phyloP scores from a whole-genome alignment of 2,329 filamentous ascomycete genomes.

The Aspergillus candidus region DNA sequence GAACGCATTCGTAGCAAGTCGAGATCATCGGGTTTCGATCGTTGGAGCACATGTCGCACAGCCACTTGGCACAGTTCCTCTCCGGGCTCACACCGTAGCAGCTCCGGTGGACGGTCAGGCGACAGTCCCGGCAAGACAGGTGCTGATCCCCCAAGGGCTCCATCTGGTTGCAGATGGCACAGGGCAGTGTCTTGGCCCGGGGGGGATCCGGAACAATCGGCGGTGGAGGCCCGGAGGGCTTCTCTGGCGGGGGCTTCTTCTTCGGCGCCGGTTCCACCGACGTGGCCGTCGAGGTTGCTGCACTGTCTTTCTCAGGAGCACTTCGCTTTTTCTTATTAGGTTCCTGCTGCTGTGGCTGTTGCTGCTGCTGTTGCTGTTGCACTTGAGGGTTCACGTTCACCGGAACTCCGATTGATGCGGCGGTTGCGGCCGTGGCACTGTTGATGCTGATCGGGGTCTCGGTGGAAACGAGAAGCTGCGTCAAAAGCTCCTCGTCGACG shows the following conservation, averaged over 20 bases:
- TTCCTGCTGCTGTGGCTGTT: conserved; percentile 36
- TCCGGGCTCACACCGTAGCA: conserved; percentile 82
- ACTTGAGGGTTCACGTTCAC: conserved; percentile 30
- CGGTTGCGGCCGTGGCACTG: conserved; percentile 39
- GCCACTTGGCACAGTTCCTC: conserved; percentile 72
- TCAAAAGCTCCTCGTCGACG: conserved; percentile 77
- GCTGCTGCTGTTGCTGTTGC: conserved; percentile 8
- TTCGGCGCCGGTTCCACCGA: conserved; percentile 49
- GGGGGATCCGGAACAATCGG: conserved; percentile 70
- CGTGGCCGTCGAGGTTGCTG: conserved; percentile 40
- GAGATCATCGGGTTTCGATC: conserved; percentile 88
- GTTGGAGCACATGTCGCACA: conserved; percentile 92
- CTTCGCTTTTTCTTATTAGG: conserved; percentile 58
- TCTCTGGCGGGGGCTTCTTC: conserved; percentile 56
- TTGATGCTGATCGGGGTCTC: conserved; percentile 42
- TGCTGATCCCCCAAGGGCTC: conserved; percentile 67
- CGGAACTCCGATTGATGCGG: conserved; percentile 38
- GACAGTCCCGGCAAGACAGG: conserved; percentile 77
- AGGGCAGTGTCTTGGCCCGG: conserved; percentile 71
- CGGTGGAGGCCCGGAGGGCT: conserved; percentile 46
- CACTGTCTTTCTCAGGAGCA: conserved; percentile 45
- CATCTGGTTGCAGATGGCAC: conserved; percentile 72
- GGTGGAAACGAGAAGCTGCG: conserved; percentile 41
- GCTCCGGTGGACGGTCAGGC: conserved; percentile 80
- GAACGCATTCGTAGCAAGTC: conserved; percentile 87